A percentile compares a stretch with the other conserved stretches of the same genome.
Evolutionary conservation across 495 filamentous ascomycete species (phyloP).

Genomic region (Sordaria brevicollis): DNA sequence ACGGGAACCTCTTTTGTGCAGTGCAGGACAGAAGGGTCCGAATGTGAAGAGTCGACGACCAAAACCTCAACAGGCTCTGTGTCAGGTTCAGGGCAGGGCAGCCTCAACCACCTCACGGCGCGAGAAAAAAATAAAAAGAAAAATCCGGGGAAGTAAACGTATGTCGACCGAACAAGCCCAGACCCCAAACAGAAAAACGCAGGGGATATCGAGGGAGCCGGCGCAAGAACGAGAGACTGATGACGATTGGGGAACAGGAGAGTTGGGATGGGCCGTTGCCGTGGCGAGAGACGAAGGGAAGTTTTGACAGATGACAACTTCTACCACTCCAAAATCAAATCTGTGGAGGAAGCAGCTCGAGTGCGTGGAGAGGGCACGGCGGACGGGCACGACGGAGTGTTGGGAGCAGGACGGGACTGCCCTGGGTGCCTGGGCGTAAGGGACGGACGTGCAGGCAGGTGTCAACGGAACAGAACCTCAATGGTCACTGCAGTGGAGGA

Average conservation of each 20-base stretch:
- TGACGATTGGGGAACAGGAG: slow-evolving; percentile 28
- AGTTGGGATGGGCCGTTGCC: slow-evolving; percentile 21
- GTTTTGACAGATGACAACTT: background rate
- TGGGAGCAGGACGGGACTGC: background rate
- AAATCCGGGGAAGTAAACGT: background rate
- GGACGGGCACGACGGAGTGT: background rate
- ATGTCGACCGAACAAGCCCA: background rate
- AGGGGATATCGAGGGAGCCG: slow-evolving; percentile 18
- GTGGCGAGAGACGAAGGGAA: slow-evolving; percentile 6
- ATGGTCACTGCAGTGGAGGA: background rate
- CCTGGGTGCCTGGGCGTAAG: background rate
- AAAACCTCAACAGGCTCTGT: background rate
- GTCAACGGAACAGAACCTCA: background rate
- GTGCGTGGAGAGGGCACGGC: background rate
- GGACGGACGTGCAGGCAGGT: background rate
- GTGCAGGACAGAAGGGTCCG: background rate
- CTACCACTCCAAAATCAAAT: background rate
- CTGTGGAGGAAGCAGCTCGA: background rate
- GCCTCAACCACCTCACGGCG: background rate
- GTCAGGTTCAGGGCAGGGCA: background rate
- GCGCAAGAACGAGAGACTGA: slow-evolving; percentile 30
- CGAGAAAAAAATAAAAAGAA: background rate
- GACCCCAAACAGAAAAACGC: background rate
- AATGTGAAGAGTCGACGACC: background rate
- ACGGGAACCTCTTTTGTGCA: background rate